phyloP scores from a whole-genome alignment of 352 stramenopile species.

The Phytophthora capsici region DNA sequence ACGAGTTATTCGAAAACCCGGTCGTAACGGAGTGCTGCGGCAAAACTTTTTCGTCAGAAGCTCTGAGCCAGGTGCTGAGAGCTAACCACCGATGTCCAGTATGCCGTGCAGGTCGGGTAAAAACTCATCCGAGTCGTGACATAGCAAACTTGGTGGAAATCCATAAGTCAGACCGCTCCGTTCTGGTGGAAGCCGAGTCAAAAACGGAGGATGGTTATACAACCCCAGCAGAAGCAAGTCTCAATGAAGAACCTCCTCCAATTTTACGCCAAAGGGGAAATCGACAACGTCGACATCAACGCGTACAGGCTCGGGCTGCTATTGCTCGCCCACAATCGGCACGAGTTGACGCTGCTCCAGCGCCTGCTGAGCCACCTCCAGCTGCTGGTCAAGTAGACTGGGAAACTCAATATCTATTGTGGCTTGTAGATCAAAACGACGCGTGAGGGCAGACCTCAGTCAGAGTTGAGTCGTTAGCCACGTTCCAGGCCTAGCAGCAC shows the following conservation, averaged over 20 bases:
- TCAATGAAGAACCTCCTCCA: neutral
- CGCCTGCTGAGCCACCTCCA: neutral
- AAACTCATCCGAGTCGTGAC: conserved; percentile 8
- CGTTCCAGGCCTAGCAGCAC: no score
- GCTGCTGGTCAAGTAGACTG: neutral
- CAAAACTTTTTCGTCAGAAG: conserved; percentile 19
- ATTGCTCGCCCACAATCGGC: neutral
- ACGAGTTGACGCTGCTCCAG: neutral
- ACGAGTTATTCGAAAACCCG: conserved; percentile 21
- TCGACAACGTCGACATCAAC: neutral
- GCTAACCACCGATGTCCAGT: conserved; percentile 10
- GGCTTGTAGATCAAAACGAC: neutral
- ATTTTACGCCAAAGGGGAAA: neutral
- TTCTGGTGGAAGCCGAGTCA: conserved; percentile 8
- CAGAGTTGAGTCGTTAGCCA: no score
- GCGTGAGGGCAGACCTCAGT: no score
- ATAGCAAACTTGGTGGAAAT: conserved; percentile 18
- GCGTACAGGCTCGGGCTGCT: neutral
- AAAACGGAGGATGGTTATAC: neutral
- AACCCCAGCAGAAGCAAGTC: neutral
- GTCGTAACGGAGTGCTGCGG: conserved; percentile 20
- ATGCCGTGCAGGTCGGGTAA: conserved; percentile 1
- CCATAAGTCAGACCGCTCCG: conserved; percentile 1
- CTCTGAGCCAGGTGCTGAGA: neutral
- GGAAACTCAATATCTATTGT: conserved; percentile 3